A percentile compares a stretch with the other conserved stretches of the same genome.
These are phyloP conservation scores for Boletus tomentosulus DNA, from an alignment of 768 basidiomycete species.

Conservation along the genomic window DNA sequence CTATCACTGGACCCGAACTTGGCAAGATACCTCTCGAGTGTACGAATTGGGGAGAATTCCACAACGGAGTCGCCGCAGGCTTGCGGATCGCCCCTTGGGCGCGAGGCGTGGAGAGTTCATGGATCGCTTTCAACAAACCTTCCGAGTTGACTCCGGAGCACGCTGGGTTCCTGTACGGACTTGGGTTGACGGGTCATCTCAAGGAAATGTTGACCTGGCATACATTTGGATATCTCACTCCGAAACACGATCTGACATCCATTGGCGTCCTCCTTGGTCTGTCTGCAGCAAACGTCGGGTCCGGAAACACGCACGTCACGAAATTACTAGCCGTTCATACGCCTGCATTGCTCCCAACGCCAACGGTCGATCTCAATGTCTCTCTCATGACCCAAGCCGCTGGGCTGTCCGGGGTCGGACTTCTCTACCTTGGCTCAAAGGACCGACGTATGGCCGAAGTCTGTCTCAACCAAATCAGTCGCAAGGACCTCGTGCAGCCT, in stretches of 20 bases:
- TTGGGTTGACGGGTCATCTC: conserved; percentile 90
- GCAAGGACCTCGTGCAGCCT: conserved; percentile 70
- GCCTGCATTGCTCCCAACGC: conserved; percentile 84
- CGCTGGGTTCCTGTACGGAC: conserved; percentile 91
- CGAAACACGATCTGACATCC: conserved; percentile 93
- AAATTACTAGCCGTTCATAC: conserved; percentile 91
- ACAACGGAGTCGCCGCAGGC: conserved; percentile 93
- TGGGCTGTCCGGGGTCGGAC: conserved; percentile 80
- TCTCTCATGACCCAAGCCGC: conserved; percentile 87
- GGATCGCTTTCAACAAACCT: conserved; percentile 96
- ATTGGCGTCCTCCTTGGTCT: conserved; percentile 93
- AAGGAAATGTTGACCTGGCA: conserved; percentile 91
- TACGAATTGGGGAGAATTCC: conserved; percentile 92
- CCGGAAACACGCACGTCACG: conserved; percentile 80
- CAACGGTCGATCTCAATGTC: conserved; percentile 85
- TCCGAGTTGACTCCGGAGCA: conserved; percentile 87
- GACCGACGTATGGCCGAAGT: conserved; percentile 92
- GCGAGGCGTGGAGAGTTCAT: conserved; percentile 80
- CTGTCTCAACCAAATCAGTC: conserved; percentile 78
- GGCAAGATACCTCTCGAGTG: conserved; percentile 73
- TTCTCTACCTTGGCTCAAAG: conserved; percentile 85
- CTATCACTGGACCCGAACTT: conserved; percentile 58
- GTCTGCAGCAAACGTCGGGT: conserved; percentile 85
- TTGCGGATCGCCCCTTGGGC: conserved; percentile 77
- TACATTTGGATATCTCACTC: conserved; percentile 91